Evolutionary conservation across 495 filamentous ascomycete species (phyloP).

Genomic region (Umbilicaria muhlenbergii): DNA sequence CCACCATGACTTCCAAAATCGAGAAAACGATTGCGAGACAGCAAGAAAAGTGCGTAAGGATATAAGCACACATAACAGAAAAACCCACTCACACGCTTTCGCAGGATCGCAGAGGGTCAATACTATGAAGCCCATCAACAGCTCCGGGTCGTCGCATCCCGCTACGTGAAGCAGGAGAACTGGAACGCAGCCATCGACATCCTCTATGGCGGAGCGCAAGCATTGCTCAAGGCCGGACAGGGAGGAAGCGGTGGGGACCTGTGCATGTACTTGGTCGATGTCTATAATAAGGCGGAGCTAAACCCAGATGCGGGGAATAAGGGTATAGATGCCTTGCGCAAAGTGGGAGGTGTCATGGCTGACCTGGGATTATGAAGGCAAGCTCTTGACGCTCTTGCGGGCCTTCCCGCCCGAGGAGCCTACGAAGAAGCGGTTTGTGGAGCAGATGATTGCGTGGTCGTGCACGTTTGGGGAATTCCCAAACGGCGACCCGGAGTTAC

Average conservation of each 20-base stretch:
- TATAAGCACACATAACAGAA: not conserved
- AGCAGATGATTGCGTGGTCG: conserved; percentile 83
- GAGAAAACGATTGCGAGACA: conserved; percentile 60
- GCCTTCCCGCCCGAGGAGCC: conserved; percentile 74
- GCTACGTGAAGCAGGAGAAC: conserved; percentile 75
- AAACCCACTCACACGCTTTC: not conserved
- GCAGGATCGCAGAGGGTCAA: conserved; percentile 77
- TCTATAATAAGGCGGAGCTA: conserved; percentile 70
- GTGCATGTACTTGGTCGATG: conserved; percentile 68
- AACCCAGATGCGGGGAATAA: conserved; percentile 51
- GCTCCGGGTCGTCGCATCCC: conserved; percentile 79
- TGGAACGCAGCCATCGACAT: conserved; percentile 75
- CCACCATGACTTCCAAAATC: conserved; percentile 44
- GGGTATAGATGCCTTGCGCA: conserved; percentile 17
- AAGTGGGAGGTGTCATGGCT: not conserved
- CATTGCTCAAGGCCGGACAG: conserved; percentile 75
- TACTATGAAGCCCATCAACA: conserved; percentile 98
- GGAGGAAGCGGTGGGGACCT: conserved; percentile 87
- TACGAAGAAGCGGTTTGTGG: conserved; percentile 78
- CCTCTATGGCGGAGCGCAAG: conserved; percentile 66
- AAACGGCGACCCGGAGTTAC: conserved; percentile 85
- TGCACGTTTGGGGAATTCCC: conserved; percentile 71
- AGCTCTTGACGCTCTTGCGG: conserved; percentile 37
- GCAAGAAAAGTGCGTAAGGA: conserved; percentile 39
- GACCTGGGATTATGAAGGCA: conserved; percentile 4